phyloP scores from a whole-genome alignment of 345 rosid genomes.

The Dipteronia sinensis region DNA sequence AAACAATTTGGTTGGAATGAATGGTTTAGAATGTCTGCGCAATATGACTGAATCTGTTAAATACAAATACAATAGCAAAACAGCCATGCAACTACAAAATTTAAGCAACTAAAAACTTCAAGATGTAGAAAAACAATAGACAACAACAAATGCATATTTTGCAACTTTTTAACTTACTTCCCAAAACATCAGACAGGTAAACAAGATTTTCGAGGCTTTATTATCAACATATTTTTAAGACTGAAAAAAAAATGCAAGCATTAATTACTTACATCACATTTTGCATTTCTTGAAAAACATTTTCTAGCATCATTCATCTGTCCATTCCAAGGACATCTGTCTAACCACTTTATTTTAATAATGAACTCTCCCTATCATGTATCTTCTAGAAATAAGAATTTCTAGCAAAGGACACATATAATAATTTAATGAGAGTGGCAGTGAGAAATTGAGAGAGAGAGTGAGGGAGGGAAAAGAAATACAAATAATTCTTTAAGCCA shows the following conservation, averaged over 20 bases:
- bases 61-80: neutral
- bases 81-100: neutral
- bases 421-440: neutral
- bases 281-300: neutral
- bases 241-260: neutral
- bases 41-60: slow-evolving; percentile 8
- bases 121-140: neutral
- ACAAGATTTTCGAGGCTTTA: neutral
- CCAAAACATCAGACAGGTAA: neutral
- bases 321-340: neutral
- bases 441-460: neutral
- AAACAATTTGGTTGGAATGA: slow-evolving; percentile 90
- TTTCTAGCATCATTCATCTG: neutral
- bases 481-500: no score
- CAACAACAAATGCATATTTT: neutral
- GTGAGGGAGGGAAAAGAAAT: neutral
- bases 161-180: neutral
- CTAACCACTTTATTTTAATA: neutral
- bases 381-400: neutral
- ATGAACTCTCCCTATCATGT: neutral
- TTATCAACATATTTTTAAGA: neutral
- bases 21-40: slow-evolving; percentile 91
- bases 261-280: neutral
- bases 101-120: neutral
- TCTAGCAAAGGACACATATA: neutral